Evolutionary conservation across 2,329 filamentous ascomycete species (phyloP).

Genomic region (Raffaelea ambrosiae): DNA sequence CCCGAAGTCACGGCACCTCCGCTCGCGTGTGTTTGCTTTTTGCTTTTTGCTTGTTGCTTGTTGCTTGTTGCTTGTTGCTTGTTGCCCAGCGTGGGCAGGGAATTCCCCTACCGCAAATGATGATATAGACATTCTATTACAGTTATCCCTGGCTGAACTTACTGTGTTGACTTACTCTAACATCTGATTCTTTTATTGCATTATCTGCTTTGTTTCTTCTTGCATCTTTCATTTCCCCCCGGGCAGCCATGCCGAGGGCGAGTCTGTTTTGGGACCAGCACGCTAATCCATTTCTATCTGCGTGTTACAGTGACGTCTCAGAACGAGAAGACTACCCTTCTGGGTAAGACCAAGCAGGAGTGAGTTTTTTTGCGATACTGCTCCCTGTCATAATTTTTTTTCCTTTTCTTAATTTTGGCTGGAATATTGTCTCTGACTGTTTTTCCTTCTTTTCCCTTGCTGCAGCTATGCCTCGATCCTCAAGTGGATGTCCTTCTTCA

Average conservation of each 20-base stretch:
- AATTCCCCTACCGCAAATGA: slow-evolving; percentile 32
- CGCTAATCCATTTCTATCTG: slow-evolving; percentile 14
- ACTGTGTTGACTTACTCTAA: slow-evolving; percentile 81
- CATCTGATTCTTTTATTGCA: slow-evolving; percentile 56
- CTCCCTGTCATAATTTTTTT: neutral
- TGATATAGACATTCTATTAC: slow-evolving; percentile 69
- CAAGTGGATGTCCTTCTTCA: slow-evolving; percentile 97
- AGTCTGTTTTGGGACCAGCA: neutral
- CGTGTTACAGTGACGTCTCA: slow-evolving; percentile 76
- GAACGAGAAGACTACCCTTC: slow-evolving; percentile 99
- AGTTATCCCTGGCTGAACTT: slow-evolving; percentile 99
- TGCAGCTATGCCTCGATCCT: slow-evolving; percentile 84
- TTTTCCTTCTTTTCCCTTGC: no score
- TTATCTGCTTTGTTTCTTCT: slow-evolving; percentile 21
- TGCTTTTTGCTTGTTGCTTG: slow-evolving; percentile 6
- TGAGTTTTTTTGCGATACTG: slow-evolving; percentile 30
- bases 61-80: neutral
- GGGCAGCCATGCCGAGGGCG: slow-evolving; percentile 1
- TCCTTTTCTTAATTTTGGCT: no score
- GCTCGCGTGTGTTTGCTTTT: slow-evolving; percentile 8
- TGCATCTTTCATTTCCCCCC: no score
- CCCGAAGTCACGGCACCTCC: neutral
- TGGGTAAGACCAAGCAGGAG: slow-evolving; percentile 99
- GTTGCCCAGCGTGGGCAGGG: neutral
- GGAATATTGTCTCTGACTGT: no score